These are phyloP conservation scores for Ustilago nuda DNA, from an alignment of 1,284 basidiomycete genomes.

Conservation along the genomic window DNA sequence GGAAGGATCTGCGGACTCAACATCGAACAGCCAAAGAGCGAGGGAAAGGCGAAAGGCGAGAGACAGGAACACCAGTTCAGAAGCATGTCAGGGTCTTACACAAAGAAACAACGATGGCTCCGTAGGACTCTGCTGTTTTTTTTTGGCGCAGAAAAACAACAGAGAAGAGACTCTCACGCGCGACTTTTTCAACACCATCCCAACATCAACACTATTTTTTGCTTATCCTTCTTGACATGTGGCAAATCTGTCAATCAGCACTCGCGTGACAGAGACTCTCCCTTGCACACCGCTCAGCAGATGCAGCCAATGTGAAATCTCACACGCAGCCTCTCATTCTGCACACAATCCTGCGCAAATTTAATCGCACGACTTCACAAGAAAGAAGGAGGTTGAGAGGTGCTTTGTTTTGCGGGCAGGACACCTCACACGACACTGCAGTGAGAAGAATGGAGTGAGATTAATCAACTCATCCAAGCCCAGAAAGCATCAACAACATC, in stretches of 20 bases:
- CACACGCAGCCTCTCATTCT: background rate
- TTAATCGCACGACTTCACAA: too few relatives aligned
- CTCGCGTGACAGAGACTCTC: background rate
- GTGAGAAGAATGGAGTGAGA: background rate
- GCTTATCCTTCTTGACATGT: background rate
- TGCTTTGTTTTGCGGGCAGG: too few relatives aligned
- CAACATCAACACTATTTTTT: background rate
- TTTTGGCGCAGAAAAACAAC: background rate
- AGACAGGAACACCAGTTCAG: background rate
- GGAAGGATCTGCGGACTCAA: background rate
- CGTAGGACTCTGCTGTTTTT: background rate
- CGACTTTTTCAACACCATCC: constrained; percentile 2
- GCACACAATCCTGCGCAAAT: too few relatives aligned
- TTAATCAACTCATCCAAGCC: constrained; percentile 50
- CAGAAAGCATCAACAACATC: constrained; percentile 56
- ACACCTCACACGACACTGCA: background rate
- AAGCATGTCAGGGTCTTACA: background rate
- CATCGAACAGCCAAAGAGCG: background rate
- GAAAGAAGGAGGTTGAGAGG: too few relatives aligned
- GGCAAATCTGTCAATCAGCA: background rate
- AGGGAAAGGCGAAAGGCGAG: constrained; percentile 2
- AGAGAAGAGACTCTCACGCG: constrained; percentile 1
- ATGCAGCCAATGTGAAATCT: background rate
- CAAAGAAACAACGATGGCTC: background rate
- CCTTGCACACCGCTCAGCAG: background rate